Evolutionary conservation across 345 rosid genomes (phyloP), one percentile per base, ranked within the genome.

Genomic region (Capsella bursapastoris): DNA sequence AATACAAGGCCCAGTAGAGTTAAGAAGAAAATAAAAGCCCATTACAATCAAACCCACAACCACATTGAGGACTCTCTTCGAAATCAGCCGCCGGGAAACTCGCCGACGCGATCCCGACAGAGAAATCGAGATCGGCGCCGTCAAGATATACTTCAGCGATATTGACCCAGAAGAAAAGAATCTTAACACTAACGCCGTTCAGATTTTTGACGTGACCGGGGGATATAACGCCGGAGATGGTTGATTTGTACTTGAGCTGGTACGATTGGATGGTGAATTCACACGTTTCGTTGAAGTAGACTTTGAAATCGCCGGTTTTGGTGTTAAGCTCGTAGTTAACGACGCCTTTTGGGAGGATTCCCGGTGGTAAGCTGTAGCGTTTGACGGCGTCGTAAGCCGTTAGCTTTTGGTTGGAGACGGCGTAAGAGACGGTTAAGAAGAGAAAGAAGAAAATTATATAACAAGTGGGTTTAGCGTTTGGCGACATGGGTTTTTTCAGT

Each of bases 11-110:
- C 69, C 31, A 69, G 14, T 11, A 41, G 6, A 45, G 27, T 70
- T 7, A 76, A 70, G 65, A 70, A 56, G 75, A 76, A 70, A 37
- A 63, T 0, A 55, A 1, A 70, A 70, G 71, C 66, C 71, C 81
- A 59, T 72, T 63, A 76, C 97, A 93, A 69, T 84, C 80, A 82
- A 90, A 75, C 12, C 96, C 96, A 79, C 98, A 89, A 9, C 97
- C 96, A 79, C 98, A 93, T 56, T 88, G 97, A 29, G 98, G 97
- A 35, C 83, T 80, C 80, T 83, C 97, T 55, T 71, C 88, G 51
- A 93, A 90, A 74, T 86, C 79, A 15, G 65, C 78, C 5, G 80
- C 40, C 4, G 89, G 80, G 43, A 83, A 92, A 57, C 62, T 79
- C 1, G 88, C 86, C 7, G 89, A 89, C 18, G 82, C 81, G n/a